These are phyloP conservation scores for Claviceps fusiformis DNA, from an alignment of 2,329 filamentous ascomycete species.

Conservation along the genomic window DNA sequence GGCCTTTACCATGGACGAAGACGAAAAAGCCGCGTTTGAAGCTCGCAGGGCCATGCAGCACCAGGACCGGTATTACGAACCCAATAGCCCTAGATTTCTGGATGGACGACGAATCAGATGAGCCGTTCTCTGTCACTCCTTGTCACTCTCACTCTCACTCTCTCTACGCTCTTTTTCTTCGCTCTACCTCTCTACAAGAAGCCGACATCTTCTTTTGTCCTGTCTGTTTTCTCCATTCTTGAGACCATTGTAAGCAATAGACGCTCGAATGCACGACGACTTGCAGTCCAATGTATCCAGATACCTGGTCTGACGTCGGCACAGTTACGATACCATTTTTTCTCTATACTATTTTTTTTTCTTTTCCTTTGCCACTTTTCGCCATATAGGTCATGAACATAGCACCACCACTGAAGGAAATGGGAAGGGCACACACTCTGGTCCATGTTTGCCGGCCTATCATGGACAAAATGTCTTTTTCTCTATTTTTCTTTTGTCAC, in stretches of 20 bases:
- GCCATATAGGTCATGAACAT: not conserved
- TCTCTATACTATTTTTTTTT: too few relatives aligned
- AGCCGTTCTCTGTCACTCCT: not conserved
- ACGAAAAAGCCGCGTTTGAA: conserved; percentile 47
- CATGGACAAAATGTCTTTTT: not conserved
- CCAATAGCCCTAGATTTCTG: conserved; percentile 37
- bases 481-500: not conserved
- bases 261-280: not conserved
- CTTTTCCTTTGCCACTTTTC: too few relatives aligned
- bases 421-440: not conserved
- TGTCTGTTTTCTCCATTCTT: not conserved
- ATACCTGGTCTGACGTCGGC: not conserved
- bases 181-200: too few relatives aligned
- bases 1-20: conserved; percentile 50
- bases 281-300: not conserved
- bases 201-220: too few relatives aligned
- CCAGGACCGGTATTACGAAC: conserved; percentile 35
- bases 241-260: not conserved
- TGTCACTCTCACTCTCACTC: not conserved
- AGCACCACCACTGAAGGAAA: not conserved
- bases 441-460: not conserved
- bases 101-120: conserved; percentile 37
- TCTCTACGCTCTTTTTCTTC: not conserved
- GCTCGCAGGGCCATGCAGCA: conserved; percentile 34
- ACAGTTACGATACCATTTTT: not conserved